These are phyloP conservation scores for Penicillium lividum DNA, from an alignment of 495 filamentous ascomycete genomes.

Conservation along the genomic window DNA sequence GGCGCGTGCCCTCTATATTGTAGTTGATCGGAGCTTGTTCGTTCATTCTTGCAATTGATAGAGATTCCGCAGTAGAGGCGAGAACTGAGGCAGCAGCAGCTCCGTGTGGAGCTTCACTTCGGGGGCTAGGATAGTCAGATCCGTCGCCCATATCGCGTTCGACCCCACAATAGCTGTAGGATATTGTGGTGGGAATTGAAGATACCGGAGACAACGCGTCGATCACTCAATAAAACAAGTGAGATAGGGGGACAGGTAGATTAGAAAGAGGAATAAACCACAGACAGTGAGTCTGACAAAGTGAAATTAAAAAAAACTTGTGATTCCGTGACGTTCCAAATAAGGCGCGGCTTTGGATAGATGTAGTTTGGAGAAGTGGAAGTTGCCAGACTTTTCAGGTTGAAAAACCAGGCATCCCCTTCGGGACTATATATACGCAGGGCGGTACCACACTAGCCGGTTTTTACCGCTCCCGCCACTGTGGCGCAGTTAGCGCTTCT, in stretches of 20 bases:
- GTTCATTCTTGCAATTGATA: constrained; percentile 44
- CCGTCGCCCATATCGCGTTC: constrained; percentile 49
- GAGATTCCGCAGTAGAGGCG: constrained; percentile 39
- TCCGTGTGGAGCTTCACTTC: constrained; percentile 50
- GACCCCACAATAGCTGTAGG: constrained; percentile 39
- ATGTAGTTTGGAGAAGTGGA: constrained; percentile 6
- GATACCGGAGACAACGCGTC: constrained; percentile 31
- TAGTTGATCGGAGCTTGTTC: constrained; percentile 38
- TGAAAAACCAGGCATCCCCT: constrained; percentile 12
- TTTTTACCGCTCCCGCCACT: constrained; percentile 3
- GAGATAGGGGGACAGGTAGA: neutral
- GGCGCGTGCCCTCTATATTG: constrained; percentile 41
- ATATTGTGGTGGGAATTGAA: constrained; percentile 25
- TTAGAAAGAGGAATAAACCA: neutral
- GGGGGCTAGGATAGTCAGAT: constrained; percentile 53
- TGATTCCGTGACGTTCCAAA: neutral
- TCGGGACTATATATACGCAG: constrained; percentile 13
- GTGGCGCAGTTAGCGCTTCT: constrained; percentile 7
- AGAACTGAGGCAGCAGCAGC: constrained; percentile 40
- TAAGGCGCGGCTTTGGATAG: neutral
- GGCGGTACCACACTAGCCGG: neutral
- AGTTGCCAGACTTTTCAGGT: constrained; percentile 10
- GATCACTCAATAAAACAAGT: constrained; percentile 15
- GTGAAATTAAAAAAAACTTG: neutral
- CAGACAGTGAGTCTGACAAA: neutral